Base-by-base conservation (phyloP, 2,329 filamentous ascomycete genomes). In the Fusarium brachygibbosum region DNA sequence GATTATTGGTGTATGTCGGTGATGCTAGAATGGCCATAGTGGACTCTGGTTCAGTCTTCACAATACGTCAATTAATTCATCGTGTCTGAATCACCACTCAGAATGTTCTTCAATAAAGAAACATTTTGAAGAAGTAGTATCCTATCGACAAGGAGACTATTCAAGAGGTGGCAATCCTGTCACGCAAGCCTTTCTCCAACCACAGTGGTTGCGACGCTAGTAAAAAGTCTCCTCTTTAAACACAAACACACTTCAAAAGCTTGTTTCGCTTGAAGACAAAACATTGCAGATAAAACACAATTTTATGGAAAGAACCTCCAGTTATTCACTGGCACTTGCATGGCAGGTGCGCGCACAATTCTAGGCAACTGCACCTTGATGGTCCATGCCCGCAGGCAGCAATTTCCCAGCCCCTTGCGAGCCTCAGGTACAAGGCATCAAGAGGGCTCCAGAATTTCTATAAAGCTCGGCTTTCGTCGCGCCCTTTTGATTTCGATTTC, bases 391-490 rank as follows among this genome's bases (percentile, higher is more conserved):
- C 50, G 21, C 38, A 40, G 51, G 54, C 38, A 51, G 28, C 23
- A 64, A 68, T 60, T 28, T 61, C 64, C 42, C 40, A 56, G 52
- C 51, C 49, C 52, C 35, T 25, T 34, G 17, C 10, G 19, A 13
- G 68, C 68, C 68, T 69, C 25, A 69, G 21, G 5, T 25, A 9
- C 45, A 55, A 71, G 68, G 68, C 68, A 58, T 29, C 55, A 45
- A 45, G 1, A 3, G 1, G 9, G 10, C 16, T 25, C 31, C 41
- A n/a, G 23, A 8, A 32, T 35, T 60, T 58, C 67, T 81, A 82
- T 82, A 82, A 78, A 82, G 58, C 0, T 10, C 23, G 19, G 21
- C 23, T 9, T 45, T 58, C 40, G 25, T 31, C 46, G 67, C 25
- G 7, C 34, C 54, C 9, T 68, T 21, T 51, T 42, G 4, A 12